Evolutionary conservation across 257 asterid genomes (phyloP).

Genomic region (Ophiorrhiza pumila): DNA sequence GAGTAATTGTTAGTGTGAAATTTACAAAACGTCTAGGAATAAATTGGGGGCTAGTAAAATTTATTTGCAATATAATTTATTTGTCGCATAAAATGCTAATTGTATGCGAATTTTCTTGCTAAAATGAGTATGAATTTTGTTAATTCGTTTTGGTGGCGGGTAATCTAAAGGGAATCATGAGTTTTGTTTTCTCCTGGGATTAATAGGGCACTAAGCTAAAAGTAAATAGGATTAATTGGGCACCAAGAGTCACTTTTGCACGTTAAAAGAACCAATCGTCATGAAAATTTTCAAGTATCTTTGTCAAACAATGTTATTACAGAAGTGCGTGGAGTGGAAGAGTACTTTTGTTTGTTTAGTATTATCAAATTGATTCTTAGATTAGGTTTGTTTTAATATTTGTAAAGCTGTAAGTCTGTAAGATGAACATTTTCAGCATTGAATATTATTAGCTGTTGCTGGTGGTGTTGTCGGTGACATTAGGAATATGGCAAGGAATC

Average conservation of each 20-base stretch:
- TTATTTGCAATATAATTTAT: too few relatives aligned
- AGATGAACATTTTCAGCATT: constrained; percentile 3
- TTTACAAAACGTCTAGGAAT: not conserved
- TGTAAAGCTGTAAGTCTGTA: constrained; percentile 1
- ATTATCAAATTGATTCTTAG: not conserved
- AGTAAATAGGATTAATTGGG: not conserved
- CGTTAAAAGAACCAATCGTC: constrained; percentile 6
- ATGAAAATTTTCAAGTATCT: not conserved
- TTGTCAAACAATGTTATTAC: not conserved
- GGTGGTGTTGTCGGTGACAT: constrained; percentile 23
- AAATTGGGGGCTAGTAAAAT: not conserved
- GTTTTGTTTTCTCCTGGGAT: constrained; percentile 2
- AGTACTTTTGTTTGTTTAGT: too few relatives aligned
- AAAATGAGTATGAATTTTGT: not conserved
- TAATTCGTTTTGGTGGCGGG: constrained; percentile 1
- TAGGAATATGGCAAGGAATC: constrained; percentile 15
- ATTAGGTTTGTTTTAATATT: not conserved
- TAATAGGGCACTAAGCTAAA: constrained; percentile 8
- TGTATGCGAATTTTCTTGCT: not conserved
- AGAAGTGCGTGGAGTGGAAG: too few relatives aligned
- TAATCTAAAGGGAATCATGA: constrained; percentile 20
- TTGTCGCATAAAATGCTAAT: not conserved
- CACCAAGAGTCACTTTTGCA: constrained; percentile 6
- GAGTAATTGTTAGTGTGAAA: not conserved
- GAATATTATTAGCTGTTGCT: not conserved